These are phyloP conservation scores for Pichia cactophila DNA, from an alignment of 1,139 yeast genomes.

Conservation along the genomic window DNA sequence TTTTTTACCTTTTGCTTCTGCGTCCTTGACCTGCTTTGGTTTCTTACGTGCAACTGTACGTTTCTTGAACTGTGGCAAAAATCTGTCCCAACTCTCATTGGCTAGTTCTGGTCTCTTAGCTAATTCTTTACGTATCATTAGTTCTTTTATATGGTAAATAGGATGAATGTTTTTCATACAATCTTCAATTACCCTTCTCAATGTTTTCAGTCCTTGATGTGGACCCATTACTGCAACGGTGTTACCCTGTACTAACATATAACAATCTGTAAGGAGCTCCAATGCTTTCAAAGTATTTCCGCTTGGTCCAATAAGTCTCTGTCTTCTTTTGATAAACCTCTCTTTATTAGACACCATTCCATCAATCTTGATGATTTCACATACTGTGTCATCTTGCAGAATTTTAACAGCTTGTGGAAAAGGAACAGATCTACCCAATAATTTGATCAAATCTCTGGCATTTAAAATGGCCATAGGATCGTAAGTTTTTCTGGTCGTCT, in stretches of 20 bases:
- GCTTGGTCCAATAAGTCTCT: conserved; percentile 91
- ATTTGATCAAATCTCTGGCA: conserved; percentile 89
- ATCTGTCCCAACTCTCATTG: conserved; percentile 94
- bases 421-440: conserved; percentile 93
- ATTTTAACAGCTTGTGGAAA: conserved; percentile 93
- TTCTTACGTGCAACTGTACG: conserved; percentile 91
- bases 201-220: conserved; percentile 83
- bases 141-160: conserved; percentile 90
- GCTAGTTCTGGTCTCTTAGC: conserved; percentile 94
- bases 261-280: conserved; percentile 87
- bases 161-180: conserved; percentile 97
- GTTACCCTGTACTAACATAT: conserved; percentile 92
- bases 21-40: conserved; percentile 53
- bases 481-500: conserved; percentile 87
- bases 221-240: conserved; percentile 98
- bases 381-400: conserved; percentile 84
- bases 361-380: conserved; percentile 95
- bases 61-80: conserved; percentile 94
- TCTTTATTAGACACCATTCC: conserved; percentile 85
- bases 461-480: conserved; percentile 93
- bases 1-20: conserved; percentile 39
- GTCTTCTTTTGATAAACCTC: conserved; percentile 90
- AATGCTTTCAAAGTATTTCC: conserved; percentile 95
- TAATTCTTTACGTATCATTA: conserved; percentile 94
- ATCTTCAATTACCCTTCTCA: conserved; percentile 92